Evolutionary conservation across 2,329 filamentous ascomycete genomes (phyloP).

Genomic region (Penicillium sp.): DNA sequence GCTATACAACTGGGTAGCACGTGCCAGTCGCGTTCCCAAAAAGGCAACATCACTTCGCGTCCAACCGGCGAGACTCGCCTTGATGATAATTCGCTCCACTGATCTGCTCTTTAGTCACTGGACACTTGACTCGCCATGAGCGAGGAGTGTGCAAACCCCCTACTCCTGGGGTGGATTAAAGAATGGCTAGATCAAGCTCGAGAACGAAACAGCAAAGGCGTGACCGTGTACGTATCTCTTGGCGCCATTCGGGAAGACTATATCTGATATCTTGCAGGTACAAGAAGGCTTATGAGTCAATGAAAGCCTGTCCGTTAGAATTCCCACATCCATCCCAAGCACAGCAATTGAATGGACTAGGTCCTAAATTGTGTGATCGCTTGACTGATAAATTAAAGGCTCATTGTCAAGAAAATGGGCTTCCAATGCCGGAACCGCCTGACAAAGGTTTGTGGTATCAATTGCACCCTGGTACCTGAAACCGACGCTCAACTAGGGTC

Average conservation of each 20-base stretch:
- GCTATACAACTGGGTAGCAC: background rate
- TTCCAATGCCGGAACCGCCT: slow-evolving; percentile 65
- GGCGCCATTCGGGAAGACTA: background rate
- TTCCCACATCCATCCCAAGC: slow-evolving; percentile 74
- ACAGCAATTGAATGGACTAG: slow-evolving; percentile 70
- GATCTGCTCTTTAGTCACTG: background rate
- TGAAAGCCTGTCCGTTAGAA: slow-evolving; percentile 69
- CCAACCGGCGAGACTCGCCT: background rate
- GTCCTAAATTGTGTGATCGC: slow-evolving; percentile 67
- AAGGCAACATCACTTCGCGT: slow-evolving; percentile 21
- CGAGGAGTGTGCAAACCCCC: slow-evolving; percentile 63
- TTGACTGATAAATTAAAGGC: slow-evolving; percentile 59
- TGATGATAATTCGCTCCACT: background rate
- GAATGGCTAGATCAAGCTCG: slow-evolving; percentile 72
- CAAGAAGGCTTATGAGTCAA: slow-evolving; percentile 72
- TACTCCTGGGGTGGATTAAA: slow-evolving; percentile 71
- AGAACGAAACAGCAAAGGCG: slow-evolving; percentile 68
- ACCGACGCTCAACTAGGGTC: slow-evolving; percentile 13
- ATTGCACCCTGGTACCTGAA: slow-evolving; percentile 12
- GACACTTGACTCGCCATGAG: slow-evolving; percentile 27
- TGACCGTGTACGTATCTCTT: slow-evolving; percentile 49
- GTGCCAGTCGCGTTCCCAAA: slow-evolving; percentile 18
- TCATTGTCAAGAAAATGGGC: slow-evolving; percentile 65
- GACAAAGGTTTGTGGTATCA: slow-evolving; percentile 38
- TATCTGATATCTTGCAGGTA: slow-evolving; percentile 52